phyloP scores from a whole-genome alignment of 805 yeast genomes.

The Saccharomycopsis fodiens region DNA sequence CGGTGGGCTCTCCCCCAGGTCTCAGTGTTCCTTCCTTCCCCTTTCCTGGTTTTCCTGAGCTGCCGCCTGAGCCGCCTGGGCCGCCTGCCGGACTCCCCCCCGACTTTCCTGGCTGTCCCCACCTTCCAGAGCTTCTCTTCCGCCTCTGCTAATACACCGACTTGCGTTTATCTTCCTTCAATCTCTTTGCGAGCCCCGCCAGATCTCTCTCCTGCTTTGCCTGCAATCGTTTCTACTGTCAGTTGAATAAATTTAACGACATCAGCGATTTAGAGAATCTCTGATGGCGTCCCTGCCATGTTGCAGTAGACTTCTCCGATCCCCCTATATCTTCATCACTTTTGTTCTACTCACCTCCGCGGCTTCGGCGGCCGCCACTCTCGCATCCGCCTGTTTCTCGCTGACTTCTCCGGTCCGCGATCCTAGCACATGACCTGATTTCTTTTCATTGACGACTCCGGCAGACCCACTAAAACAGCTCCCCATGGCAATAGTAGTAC shows the following conservation, averaged over 20 bases:
- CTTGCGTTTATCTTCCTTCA: conserved; percentile 1
- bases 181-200: background rate
- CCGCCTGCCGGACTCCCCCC: too few species aligned
- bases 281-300: too few species aligned
- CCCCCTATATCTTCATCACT: too few species aligned
- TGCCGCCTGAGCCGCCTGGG: too few species aligned
- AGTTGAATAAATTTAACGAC: too few species aligned
- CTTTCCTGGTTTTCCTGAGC: too few species aligned
- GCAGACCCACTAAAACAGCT: conserved; percentile 11
- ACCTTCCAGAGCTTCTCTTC: too few species aligned
- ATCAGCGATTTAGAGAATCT: too few species aligned
- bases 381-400: conserved; percentile 1
- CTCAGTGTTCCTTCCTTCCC: too few species aligned
- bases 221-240: conserved; percentile 1
- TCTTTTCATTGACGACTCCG: background rate
- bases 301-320: too few species aligned
- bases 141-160: conserved; percentile 3
- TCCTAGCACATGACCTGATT: background rate
- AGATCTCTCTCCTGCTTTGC: background rate
- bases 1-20: too few species aligned
- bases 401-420: background rate
- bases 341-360: conserved; percentile 19
- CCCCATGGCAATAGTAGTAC: conserved; percentile 2
- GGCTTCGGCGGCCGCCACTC: conserved; percentile 19
- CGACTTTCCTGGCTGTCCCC: too few species aligned